Percentiles rank a stretch among this genome's conserved stretches.
Evolutionary conservation across 179 eudicot genomes (phyloP).

Genomic region (Corrigiola litoralis): DNA sequence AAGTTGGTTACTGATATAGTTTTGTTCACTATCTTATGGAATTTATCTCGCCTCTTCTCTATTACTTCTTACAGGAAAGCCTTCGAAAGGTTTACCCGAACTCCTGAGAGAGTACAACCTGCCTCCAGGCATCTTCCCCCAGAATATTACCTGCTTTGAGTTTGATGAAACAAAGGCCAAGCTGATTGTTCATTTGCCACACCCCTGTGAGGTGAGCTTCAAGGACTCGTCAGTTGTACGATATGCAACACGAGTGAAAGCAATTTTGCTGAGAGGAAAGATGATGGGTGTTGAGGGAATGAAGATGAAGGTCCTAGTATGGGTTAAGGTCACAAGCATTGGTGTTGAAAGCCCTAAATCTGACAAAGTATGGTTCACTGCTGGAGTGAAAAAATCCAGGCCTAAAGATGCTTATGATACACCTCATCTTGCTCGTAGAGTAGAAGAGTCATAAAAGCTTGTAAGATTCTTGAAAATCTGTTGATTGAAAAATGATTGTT

Average conservation of each 20-base stretch:
- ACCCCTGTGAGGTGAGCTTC: conserved; percentile 69
- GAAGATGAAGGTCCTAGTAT: conserved; percentile 81
- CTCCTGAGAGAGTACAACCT: conserved; percentile 75
- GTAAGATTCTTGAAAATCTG: neutral
- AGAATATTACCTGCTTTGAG: conserved; percentile 64
- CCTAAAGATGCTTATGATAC: conserved; percentile 60
- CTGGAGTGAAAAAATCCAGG: conserved; percentile 79
- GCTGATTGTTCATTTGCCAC: conserved; percentile 63
- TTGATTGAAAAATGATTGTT: neutral
- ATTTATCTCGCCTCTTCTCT: neutral
- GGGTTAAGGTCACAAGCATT: conserved; percentile 78
- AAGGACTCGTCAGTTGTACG: conserved; percentile 75
- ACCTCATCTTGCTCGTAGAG: conserved; percentile 51
- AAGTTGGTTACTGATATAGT: neutral
- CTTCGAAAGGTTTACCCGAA: conserved; percentile 57
- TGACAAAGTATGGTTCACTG: conserved; percentile 78
- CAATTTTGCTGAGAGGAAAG: conserved; percentile 65
- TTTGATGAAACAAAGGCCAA: conserved; percentile 61
- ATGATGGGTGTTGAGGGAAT: conserved; percentile 82
- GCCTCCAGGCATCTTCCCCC: conserved; percentile 77
- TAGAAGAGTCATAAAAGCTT: conserved; percentile 50
- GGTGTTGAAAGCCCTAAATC: conserved; percentile 68
- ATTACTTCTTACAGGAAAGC: conserved; percentile 49
- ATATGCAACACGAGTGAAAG: conserved; percentile 69
- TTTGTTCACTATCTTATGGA: neutral